phyloP scores from a whole-genome alignment of 176 grass and related monocot genomes.

The Oryza meyeriana region DNA sequence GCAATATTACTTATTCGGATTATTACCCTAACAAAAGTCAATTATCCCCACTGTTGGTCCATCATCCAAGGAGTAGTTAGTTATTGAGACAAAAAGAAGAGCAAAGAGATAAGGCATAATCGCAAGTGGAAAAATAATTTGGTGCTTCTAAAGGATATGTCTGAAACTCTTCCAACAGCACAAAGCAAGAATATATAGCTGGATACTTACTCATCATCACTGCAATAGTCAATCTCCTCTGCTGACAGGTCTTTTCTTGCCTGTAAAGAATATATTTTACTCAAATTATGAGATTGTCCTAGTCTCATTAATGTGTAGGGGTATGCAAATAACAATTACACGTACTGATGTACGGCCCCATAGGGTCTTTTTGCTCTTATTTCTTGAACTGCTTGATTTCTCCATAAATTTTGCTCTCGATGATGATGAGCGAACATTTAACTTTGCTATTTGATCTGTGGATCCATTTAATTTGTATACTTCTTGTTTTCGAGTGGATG shows the following conservation, averaged over 20 bases:
- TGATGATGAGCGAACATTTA: conserved; percentile 32
- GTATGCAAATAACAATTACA: conserved; percentile 20
- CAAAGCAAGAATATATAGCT: conserved; percentile 11
- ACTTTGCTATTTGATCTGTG: conserved; percentile 37
- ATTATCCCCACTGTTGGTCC: neutral
- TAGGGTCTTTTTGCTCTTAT: conserved; percentile 50
- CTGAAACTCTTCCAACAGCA: neutral
- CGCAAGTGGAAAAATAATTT: neutral
- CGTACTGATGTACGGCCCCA: conserved; percentile 95
- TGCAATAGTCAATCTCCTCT: conserved; percentile 65
- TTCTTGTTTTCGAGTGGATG: conserved; percentile 21
- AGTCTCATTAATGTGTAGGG: conserved; percentile 29
- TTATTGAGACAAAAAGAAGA: neutral
- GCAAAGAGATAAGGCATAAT: neutral
- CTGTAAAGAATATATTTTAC: conserved; percentile 45
- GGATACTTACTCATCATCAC: conserved; percentile 84
- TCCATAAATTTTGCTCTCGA: conserved; percentile 41
- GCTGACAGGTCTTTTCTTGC: conserved; percentile 89
- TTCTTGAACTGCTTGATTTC: conserved; percentile 36
- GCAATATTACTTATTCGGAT: neutral
- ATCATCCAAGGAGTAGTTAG: neutral
- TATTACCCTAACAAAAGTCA: neutral
- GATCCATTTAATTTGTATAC: conserved; percentile 37
- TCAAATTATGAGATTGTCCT: conserved; percentile 35
- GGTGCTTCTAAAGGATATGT: neutral